These are phyloP conservation scores for Mortierella sp. DNA, from an alignment of 371 early-diverging fungal species.

Conservation along the genomic window DNA sequence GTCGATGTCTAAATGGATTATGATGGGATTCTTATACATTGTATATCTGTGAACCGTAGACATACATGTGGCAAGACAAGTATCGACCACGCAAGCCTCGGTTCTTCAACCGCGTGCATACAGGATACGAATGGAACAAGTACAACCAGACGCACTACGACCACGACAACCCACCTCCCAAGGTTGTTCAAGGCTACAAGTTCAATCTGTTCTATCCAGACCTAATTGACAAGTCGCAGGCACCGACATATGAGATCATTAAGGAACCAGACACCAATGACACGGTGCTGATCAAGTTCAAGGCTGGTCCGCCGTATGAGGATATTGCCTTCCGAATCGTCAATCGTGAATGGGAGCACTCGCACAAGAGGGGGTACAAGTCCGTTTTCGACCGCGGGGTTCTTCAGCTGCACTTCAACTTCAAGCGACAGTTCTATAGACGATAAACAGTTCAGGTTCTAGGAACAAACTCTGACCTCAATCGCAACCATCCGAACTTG, in stretches of 20 bases:
- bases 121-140: constrained; percentile 98
- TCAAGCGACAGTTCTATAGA: constrained; percentile 87
- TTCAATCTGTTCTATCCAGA: constrained; percentile 97
- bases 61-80: constrained; percentile 90
- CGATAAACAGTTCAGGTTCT: too few relatives aligned
- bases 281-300: constrained; percentile 88
- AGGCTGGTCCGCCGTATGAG: constrained; percentile 95
- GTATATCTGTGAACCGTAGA: constrained; percentile 33
- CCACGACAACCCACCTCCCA: constrained; percentile 96
- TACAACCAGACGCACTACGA: constrained; percentile 98
- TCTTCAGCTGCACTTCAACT: constrained; percentile 92
- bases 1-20: neutral
- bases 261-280: constrained; percentile 79
- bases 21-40: neutral
- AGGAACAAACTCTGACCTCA: too few relatives aligned
- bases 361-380: constrained; percentile 91
- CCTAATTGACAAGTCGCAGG: constrained; percentile 86
- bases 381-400: constrained; percentile 92
- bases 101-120: constrained; percentile 94
- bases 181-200: constrained; percentile 97
- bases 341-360: constrained; percentile 95
- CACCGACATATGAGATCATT: constrained; percentile 89
- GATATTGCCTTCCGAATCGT: constrained; percentile 96
- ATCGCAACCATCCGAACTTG: too few relatives aligned
- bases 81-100: constrained; percentile 94